A percentile compares a stretch with the other conserved stretches of the same genome.
Evolutionary conservation across 129 eudicot genomes (phyloP).

Genomic region (Solidago caesia): DNA sequence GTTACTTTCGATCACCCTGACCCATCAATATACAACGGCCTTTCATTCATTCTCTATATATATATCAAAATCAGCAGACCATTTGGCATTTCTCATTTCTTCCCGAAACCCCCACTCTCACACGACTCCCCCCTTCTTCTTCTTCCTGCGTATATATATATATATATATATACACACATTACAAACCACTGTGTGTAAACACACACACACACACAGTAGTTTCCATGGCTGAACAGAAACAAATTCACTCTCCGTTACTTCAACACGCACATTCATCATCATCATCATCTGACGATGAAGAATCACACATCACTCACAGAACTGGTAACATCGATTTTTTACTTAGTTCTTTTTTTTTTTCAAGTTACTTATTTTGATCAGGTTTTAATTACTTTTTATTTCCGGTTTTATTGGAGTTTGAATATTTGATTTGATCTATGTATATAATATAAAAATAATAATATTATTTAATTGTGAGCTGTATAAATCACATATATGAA

Average conservation of each 20-base stretch:
- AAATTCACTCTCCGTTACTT: conserved; percentile 13
- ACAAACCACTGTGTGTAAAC: not conserved
- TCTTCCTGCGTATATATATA: not conserved
- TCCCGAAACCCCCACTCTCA: conserved; percentile 16
- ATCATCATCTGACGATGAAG: conserved; percentile 22
- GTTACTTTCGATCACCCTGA: not conserved
- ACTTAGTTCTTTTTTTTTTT: no score
- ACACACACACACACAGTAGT: not conserved
- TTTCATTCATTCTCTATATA: not conserved
- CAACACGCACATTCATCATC: not conserved
- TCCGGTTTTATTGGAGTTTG: conserved; percentile 14
- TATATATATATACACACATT: no score
- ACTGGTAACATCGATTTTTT: conserved; percentile 18
- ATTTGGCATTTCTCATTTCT: not conserved
- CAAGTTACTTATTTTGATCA: not conserved
- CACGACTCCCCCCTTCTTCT: conserved; percentile 21
- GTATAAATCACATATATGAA: no score
- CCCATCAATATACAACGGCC: not conserved
- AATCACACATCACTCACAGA: conserved; percentile 23
- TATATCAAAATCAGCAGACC: conserved; percentile 24
- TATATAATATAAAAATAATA: no score
- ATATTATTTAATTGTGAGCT: no score
- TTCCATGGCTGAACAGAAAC: conserved; percentile 21
- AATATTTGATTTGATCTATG: not conserved
- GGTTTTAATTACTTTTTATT: not conserved